phyloP scores from a whole-genome alignment of 306 rosid genomes.

The Senna tora region DNA sequence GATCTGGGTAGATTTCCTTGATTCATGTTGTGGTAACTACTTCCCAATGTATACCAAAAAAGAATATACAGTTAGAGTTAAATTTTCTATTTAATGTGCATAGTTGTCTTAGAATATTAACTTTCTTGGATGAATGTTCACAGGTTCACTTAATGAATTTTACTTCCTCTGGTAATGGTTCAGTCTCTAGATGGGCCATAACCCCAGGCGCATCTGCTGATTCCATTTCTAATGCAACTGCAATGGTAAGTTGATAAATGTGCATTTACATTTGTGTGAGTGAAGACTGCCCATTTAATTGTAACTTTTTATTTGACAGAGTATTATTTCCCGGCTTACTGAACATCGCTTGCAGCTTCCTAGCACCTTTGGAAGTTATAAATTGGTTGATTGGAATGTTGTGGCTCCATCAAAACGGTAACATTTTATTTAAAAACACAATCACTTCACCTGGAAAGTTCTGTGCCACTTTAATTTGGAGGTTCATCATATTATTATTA shows the following conservation, averaged over 20 bases:
- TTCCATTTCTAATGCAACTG: slow-evolving; percentile 68
- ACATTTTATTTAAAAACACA: slow-evolving; percentile 16
- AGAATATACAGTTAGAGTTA: slow-evolving; percentile 14
- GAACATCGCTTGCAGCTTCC: slow-evolving; percentile 75
- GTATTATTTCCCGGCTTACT: slow-evolving; percentile 60
- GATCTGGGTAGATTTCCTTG: slow-evolving; percentile 24
- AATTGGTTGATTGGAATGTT: slow-evolving; percentile 70
- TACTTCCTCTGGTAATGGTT: slow-evolving; percentile 56
- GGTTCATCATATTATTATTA: too few relatives aligned
- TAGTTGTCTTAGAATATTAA: slow-evolving; percentile 30
- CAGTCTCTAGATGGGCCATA: slow-evolving; percentile 69
- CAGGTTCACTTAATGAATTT: slow-evolving; percentile 71
- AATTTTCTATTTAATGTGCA: slow-evolving; percentile 5
- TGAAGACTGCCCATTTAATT: slow-evolving; percentile 39
- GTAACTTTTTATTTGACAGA: slow-evolving; percentile 50
- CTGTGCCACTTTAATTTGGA: not conserved
- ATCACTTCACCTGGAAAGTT: slow-evolving; percentile 6
- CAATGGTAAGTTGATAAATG: slow-evolving; percentile 53
- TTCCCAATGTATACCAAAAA: slow-evolving; percentile 6
- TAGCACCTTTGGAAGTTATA: slow-evolving; percentile 67
- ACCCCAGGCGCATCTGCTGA: slow-evolving; percentile 54
- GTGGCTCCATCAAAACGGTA: slow-evolving; percentile 61
- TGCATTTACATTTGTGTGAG: slow-evolving; percentile 43
- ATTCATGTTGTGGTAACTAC: slow-evolving; percentile 28
- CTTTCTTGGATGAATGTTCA: slow-evolving; percentile 38